Percentiles rank a stretch among this genome's conserved stretches.
phyloP scores from a whole-genome alignment of 2,329 filamentous ascomycete species.

The Trichophyton mentagrophytes region DNA sequence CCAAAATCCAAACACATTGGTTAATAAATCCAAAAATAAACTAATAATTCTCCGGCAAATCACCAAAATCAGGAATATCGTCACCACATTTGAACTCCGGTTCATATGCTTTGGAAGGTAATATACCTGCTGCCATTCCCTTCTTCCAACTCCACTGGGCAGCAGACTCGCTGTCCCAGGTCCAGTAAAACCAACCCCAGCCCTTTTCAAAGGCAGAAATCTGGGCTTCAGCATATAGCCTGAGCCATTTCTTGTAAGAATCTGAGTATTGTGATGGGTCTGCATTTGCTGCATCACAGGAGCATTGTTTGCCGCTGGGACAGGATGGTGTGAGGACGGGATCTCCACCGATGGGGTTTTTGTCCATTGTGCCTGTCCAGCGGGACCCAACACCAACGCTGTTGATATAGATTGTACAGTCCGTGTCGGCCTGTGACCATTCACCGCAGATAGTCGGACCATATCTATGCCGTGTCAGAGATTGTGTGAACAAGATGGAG shows the following conservation, averaged over 20 bases:
- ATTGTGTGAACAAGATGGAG: background rate
- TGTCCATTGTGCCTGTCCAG: constrained; percentile 73
- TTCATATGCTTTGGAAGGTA: constrained; percentile 63
- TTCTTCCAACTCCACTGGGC: constrained; percentile 73
- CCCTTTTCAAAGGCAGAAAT: constrained; percentile 89
- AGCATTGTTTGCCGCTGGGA: constrained; percentile 47
- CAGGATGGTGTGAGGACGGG: constrained; percentile 60
- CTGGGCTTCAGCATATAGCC: constrained; percentile 86
- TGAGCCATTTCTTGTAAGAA: constrained; percentile 72
- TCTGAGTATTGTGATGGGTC: constrained; percentile 54
- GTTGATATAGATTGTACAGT: constrained; percentile 77
- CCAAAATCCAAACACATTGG: background rate
- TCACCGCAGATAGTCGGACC: constrained; percentile 91
- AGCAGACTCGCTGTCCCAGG: constrained; percentile 79
- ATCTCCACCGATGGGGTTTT: constrained; percentile 40
- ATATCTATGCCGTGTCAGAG: constrained; percentile 39
- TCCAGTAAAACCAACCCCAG: constrained; percentile 99
- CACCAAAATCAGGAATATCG: constrained; percentile 33
- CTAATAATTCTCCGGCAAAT: constrained; percentile 33
- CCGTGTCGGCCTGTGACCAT: constrained; percentile 95
- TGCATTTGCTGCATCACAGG: constrained; percentile 64
- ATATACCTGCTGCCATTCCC: constrained; percentile 61
- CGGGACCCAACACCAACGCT: constrained; percentile 79
- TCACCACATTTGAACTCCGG: constrained; percentile 55
- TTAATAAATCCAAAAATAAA: background rate